A percentile compares a stretch with the other conserved stretches of the same genome.
Evolutionary conservation across 208 protist genomes (phyloP).

Genomic region (Acanthamoeba royreba): DNA sequence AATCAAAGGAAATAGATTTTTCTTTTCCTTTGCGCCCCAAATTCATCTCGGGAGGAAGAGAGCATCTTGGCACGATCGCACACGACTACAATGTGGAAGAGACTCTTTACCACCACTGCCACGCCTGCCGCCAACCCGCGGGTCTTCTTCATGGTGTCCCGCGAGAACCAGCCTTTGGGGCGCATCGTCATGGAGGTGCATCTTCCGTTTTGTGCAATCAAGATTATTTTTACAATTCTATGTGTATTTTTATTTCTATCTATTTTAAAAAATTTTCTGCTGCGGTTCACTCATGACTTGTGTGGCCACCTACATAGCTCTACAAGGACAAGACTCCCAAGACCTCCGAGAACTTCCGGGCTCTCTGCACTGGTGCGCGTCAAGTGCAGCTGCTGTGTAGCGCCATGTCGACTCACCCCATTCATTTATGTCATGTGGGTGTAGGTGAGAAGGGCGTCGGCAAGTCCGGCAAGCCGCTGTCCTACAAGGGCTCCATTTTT

Average conservation of each 20-base stretch:
- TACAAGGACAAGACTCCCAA: slow-evolving; percentile 67
- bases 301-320: not conserved
- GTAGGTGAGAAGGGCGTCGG: slow-evolving; percentile 88
- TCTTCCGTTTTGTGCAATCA: not conserved
- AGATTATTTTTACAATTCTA: too few relatives aligned
- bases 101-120: not conserved
- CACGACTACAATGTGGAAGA: slow-evolving; percentile 8
- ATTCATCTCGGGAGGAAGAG: too few relatives aligned
- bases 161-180: not conserved
- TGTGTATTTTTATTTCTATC: not conserved
- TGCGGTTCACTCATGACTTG: not conserved
- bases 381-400: not conserved
- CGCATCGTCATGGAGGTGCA: slow-evolving; percentile 50
- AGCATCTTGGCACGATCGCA: not conserved
- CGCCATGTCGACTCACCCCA: not conserved
- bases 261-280: not conserved
- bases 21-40: too few relatives aligned
- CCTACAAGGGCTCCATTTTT: slow-evolving; percentile 88
- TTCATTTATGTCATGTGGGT: slow-evolving; percentile 66
- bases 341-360: slow-evolving; percentile 73
- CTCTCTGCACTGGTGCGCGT: slow-evolving; percentile 71
- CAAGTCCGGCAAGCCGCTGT: slow-evolving; percentile 89
- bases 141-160: slow-evolving; percentile 69
- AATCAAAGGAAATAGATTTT: too few relatives aligned
- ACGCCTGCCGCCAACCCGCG: slow-evolving; percentile 36